These are phyloP conservation scores for Inonotus obliquus DNA, from an alignment of 1,284 basidiomycete genomes.

Conservation along the genomic window DNA sequence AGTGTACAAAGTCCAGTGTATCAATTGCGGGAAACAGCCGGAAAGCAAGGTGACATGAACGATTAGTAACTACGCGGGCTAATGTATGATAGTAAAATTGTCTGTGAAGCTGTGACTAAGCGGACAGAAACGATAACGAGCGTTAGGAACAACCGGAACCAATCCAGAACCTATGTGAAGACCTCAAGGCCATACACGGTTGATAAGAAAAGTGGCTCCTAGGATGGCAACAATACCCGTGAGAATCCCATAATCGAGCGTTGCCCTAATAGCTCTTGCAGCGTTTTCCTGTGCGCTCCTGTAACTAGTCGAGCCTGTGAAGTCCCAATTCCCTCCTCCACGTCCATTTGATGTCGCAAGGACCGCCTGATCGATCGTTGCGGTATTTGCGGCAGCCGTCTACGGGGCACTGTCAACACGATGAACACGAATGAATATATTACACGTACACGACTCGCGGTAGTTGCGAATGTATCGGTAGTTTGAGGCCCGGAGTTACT, in stretches of 20 bases:
- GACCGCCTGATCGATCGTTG: constrained; percentile 32
- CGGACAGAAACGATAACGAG: neutral
- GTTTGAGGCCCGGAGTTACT: constrained; percentile 33
- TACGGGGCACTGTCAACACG: constrained; percentile 29
- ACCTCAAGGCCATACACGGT: constrained; percentile 2
- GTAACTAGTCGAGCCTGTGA: constrained; percentile 43
- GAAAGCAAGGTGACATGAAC: neutral
- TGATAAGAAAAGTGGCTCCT: constrained; percentile 3
- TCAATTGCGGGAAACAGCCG: neutral
- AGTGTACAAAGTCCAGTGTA: too few species aligned
- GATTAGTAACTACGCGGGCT: neutral
- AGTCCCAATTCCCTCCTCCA: constrained; percentile 29
- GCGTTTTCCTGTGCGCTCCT: constrained; percentile 30
- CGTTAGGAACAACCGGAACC: neutral
- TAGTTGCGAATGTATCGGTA: constrained; percentile 54
- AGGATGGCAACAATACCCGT: constrained; percentile 5
- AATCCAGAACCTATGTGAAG: neutral
- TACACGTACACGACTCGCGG: constrained; percentile 24
- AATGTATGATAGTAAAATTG: neutral
- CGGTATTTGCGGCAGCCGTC: constrained; percentile 40
- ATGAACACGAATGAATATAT: neutral
- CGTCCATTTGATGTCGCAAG: constrained; percentile 52
- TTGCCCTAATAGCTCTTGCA: neutral
- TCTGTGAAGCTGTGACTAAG: neutral
- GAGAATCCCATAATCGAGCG: constrained; percentile 11